Conservation (phyloP, 345 rosid genomes). For the Pistacia integerrima region DNA sequence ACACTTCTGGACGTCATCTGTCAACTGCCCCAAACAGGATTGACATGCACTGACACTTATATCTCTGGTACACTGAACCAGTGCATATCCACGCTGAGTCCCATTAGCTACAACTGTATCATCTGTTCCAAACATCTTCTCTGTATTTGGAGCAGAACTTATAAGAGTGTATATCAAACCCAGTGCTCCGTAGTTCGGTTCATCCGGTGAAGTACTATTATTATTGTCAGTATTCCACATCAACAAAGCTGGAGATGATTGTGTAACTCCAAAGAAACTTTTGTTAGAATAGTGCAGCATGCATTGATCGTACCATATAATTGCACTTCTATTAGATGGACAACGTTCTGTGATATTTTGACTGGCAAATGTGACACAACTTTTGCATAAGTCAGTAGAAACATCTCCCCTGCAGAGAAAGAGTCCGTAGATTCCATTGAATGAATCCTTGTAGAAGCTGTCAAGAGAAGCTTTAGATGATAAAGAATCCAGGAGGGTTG, state of each 20-base stretch:
- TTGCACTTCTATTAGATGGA: conserved; percentile 21
- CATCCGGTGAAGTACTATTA: conserved; percentile 10
- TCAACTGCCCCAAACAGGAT: background rate
- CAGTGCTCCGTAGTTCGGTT: conserved; percentile 1
- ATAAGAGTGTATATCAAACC: background rate
- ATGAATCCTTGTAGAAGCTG: conserved; percentile 35
- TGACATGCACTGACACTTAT: background rate
- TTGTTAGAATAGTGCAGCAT: conserved; percentile 33
- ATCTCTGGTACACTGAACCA: conserved; percentile 39
- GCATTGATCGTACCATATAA: conserved; percentile 27
- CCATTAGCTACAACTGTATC: background rate
- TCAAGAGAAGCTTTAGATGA: conserved; percentile 12
- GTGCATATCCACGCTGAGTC: conserved; percentile 12
- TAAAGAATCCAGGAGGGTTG: background rate
- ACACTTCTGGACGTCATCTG: background rate
- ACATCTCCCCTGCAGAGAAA: conserved; percentile 35
- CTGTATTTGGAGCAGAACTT: background rate
- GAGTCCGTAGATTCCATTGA: conserved; percentile 17
- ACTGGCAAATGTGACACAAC: conserved; percentile 23
- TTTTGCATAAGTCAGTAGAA: background rate
- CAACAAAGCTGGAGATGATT: background rate
- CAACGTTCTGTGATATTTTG: background rate
- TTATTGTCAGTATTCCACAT: background rate
- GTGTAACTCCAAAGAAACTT: conserved; percentile 11
- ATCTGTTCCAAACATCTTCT: background rate